Evolutionary conservation across 75 land plant genomes (phyloP), one percentile per base, ranked within the genome.

Genomic region (Sequoiadendron giganteum): DNA sequence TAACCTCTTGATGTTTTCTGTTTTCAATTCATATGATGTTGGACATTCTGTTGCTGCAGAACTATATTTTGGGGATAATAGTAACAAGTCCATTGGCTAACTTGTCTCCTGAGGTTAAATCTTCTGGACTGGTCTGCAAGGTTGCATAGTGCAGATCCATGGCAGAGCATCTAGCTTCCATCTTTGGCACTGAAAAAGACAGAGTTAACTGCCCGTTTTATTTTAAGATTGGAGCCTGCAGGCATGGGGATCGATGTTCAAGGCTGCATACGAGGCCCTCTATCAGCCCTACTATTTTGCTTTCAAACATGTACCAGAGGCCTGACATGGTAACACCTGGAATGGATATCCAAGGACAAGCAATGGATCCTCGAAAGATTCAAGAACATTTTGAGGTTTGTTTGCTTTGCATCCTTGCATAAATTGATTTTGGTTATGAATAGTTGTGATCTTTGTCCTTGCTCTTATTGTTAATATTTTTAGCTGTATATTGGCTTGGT

Each of bases 211-310:
- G 91, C 85, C 91, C 91, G 15, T 90, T 90, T 54, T 90, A 90
- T 58, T 90, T 90, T 78, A 90, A 90, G 88, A 90, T 90, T 15
- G 91, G 91, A 36, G 91, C 91, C 3, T 90, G 91, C 77, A 80
- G 91, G 48, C 91, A 90, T 86, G 91, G 91, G 45, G 91, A 90
- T 65, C 91, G 91, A 83, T 90, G 91, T 87, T 90, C 91, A 42
- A 85, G 91, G 43, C 73, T 90, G 55, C 91, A 90, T 87, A 90
- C 90, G 48, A 68, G 90, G 72, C 91, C 91, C 1, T 86, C 91
- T 3, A 90, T 90, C 61, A 90, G 91, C 30, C 91, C 91, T 25
- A 90, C 91, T 36, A 88, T 90, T 28, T 91, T 90, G 61, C 86
- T 90, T 52, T 90, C 91, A 34, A 90, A 90, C 54, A 90, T 90